phyloP scores from a whole-genome alignment of 495 filamentous ascomycete species.

The Beverwykella pulmonaria region DNA sequence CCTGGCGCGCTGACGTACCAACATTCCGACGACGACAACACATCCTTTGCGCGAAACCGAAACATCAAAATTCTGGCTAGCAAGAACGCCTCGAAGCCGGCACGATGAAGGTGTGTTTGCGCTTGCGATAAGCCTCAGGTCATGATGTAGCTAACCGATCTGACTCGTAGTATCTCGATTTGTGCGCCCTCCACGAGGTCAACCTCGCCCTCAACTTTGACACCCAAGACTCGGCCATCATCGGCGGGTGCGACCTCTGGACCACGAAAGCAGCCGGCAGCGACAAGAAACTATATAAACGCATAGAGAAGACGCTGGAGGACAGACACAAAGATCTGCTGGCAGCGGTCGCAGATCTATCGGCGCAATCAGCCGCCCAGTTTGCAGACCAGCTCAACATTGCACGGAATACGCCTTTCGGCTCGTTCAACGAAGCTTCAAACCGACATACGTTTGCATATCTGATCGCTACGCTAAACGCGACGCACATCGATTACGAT shows the following conservation, averaged over 20 bases:
- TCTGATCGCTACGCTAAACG: constrained; percentile 95
- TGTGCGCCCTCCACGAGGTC: constrained; percentile 83
- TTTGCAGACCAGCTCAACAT: constrained; percentile 67
- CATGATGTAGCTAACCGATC: constrained; percentile 8
- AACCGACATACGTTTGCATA: constrained; percentile 93
- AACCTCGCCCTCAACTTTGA: constrained; percentile 91
- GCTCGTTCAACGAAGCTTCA: constrained; percentile 78
- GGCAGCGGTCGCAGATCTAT: constrained; percentile 77
- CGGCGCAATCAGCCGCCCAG: constrained; percentile 65
- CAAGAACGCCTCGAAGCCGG: neutral
- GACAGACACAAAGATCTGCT: constrained; percentile 85
- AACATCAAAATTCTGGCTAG: neutral
- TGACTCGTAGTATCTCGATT: constrained; percentile 75
- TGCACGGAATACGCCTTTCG: constrained; percentile 85
- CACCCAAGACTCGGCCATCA: constrained; percentile 84
- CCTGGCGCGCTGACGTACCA: constrained; percentile 2
- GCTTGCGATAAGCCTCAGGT: constrained; percentile 3
- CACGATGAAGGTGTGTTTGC: constrained; percentile 42
- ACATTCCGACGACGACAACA: neutral
- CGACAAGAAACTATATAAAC: constrained; percentile 96
- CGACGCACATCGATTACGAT: constrained; percentile 95
- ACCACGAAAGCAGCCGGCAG: constrained; percentile 91
- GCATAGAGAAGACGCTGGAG: constrained; percentile 85
- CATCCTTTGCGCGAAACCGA: constrained; percentile 1
- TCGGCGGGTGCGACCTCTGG: constrained; percentile 92